A percentile compares a stretch with the other conserved stretches of the same genome.
Evolutionary conservation across 73 alveolate species (phyloP).

Genomic region (Paraurostyla sp.): DNA sequence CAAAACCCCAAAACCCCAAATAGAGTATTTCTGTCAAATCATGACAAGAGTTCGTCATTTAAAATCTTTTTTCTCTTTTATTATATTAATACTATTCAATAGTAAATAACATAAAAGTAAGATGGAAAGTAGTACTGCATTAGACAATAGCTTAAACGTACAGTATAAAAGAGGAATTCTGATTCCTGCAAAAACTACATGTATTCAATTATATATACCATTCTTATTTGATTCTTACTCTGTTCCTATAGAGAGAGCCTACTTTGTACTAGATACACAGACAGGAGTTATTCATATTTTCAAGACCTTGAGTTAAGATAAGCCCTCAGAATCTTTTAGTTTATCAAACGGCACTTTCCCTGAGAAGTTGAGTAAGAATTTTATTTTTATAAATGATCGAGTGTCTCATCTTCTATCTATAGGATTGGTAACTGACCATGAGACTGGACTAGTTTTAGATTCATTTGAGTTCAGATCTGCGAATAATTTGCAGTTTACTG

Average conservation of each 20-base stretch:
- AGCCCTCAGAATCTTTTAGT: constrained; percentile 47
- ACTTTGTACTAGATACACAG: constrained; percentile 49
- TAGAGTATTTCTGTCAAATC: no score
- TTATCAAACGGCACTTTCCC: constrained; percentile 53
- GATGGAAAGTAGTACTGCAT: constrained; percentile 25
- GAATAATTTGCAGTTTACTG: constrained; percentile 33
- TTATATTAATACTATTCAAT: constrained; percentile 19
- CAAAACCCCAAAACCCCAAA: no score
- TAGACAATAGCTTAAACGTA: neutral
- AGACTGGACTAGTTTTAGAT: constrained; percentile 20
- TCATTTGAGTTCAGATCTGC: constrained; percentile 57
- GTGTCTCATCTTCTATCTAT: neutral
- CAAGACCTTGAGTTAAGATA: neutral
- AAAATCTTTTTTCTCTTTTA: no score
- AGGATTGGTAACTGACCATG: constrained; percentile 62
- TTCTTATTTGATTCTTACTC: neutral
- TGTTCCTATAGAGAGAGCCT: constrained; percentile 37
- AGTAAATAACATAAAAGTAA: constrained; percentile 13
- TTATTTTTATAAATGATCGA: neutral
- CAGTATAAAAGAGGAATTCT: constrained; percentile 11
- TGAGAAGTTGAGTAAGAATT: neutral
- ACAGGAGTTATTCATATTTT: constrained; percentile 61
- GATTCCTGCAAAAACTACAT: neutral
- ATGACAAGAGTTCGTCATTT: no score
- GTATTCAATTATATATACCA: neutral